phyloP scores from a whole-genome alignment of 1,139 yeast species.

The Kodamaea fungicola region DNA sequence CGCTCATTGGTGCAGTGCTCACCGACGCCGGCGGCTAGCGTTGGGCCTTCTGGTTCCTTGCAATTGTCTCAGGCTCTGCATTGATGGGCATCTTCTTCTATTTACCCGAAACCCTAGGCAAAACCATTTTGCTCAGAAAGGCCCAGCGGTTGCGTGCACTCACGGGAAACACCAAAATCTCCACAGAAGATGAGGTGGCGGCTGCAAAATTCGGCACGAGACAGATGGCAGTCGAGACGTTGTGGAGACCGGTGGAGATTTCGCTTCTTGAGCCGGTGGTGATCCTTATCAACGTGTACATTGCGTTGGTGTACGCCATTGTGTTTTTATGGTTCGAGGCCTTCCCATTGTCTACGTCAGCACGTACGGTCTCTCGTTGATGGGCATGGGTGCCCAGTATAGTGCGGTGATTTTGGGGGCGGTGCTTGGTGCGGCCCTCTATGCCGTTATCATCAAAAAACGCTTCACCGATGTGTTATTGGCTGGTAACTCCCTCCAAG shows the following conservation, averaged over 20 bases:
- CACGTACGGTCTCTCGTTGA: conserved; percentile 41
- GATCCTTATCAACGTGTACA: conserved; percentile 45
- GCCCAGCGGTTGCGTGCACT: conserved; percentile 32
- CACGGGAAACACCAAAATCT: conserved; percentile 30
- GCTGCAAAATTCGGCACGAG: conserved; percentile 14
- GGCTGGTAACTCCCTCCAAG: conserved; percentile 21
- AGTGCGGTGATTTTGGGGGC: conserved; percentile 45
- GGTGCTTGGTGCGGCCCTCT: conserved; percentile 20
- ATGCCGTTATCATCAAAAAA: conserved; percentile 19
- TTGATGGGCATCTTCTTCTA: conserved; percentile 22
- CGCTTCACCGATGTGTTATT: conserved; percentile 23
- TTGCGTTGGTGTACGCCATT: conserved; percentile 51
- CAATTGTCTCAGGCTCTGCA: conserved; percentile 26
- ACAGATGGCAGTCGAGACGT: conserved; percentile 31
- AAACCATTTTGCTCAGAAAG: conserved; percentile 31
- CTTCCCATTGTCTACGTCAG: conserved; percentile 53
- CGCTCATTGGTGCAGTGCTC: conserved; percentile 31
- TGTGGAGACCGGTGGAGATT: conserved; percentile 49
- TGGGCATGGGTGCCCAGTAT: conserved; percentile 48
- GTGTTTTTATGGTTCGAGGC: conserved; percentile 60
- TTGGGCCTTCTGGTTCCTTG: conserved; percentile 40
- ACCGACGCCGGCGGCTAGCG: conserved; percentile 28
- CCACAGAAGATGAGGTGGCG: conserved; percentile 27
- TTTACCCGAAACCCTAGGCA: conserved; percentile 33
- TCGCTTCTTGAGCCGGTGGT: conserved; percentile 43